Conservation (phyloP, 495 filamentous ascomycete genomes). For the Monascus purpureus region DNA sequence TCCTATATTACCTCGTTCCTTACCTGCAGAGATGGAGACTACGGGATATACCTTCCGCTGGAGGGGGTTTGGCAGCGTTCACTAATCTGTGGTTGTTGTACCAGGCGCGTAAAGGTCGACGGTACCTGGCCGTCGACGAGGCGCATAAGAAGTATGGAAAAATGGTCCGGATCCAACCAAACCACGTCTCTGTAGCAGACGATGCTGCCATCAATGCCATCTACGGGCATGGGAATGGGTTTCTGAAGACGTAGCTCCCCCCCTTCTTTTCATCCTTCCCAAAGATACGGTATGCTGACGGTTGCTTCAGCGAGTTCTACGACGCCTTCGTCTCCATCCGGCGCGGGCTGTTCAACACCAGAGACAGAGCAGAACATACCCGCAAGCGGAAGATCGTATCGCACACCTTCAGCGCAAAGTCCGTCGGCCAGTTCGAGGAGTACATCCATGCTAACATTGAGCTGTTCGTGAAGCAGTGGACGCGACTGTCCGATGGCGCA, state of each 20-base stretch:
- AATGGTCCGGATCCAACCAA: conserved; percentile 44
- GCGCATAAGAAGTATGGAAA: conserved; percentile 58
- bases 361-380: conserved; percentile 68
- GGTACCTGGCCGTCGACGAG: conserved; percentile 54
- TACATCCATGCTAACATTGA: conserved; percentile 76
- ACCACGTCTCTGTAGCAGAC: conserved; percentile 47
- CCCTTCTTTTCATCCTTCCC: no score
- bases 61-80: conserved; percentile 51
- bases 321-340: conserved; percentile 83
- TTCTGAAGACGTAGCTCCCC: conserved; percentile 50
- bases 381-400: conserved; percentile 83
- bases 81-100: conserved; percentile 68
- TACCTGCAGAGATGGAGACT: conserved; percentile 55
- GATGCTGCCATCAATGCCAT: conserved; percentile 39
- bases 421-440: conserved; percentile 72
- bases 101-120: conserved; percentile 50
- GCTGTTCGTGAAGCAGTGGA: conserved; percentile 61
- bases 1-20: conserved; percentile 52
- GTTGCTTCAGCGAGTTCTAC: conserved; percentile 65
- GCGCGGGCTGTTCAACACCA: conserved; percentile 82
- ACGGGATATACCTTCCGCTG: conserved; percentile 51
- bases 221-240: conserved; percentile 59
- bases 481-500: conserved; percentile 34
- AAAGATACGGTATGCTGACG: no score
- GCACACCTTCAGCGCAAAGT: conserved; percentile 77